phyloP scores from a whole-genome alignment of 2,329 filamentous ascomycete species.

The Plenodomus tracheiphilus region DNA sequence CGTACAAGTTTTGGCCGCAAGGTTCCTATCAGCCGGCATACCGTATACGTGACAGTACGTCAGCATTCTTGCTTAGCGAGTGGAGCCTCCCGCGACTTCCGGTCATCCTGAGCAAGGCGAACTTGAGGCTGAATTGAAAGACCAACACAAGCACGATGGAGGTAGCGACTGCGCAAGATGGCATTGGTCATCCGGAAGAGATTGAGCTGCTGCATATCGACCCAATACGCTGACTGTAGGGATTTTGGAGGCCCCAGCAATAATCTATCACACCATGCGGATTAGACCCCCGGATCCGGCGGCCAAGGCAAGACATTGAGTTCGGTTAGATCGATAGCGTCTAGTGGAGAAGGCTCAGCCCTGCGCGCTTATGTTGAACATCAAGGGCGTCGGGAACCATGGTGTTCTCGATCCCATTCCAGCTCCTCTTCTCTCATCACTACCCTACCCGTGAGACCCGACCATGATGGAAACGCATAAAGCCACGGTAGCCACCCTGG shows the following conservation, averaged over 20 bases:
- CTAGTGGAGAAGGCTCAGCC: constrained; percentile 28
- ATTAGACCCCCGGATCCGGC: neutral
- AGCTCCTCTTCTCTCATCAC: neutral
- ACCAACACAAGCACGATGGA: neutral
- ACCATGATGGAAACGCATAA: constrained; percentile 35
- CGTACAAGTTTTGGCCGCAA: neutral
- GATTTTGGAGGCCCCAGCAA: neutral
- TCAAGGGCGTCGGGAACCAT: constrained; percentile 7
- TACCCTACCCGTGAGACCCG: neutral
- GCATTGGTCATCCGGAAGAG: neutral
- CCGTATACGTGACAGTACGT: no score
- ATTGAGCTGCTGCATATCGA: neutral
- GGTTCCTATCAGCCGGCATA: constrained; percentile 2
- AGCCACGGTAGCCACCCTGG: constrained; percentile 26
- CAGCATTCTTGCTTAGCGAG: constrained; percentile 18
- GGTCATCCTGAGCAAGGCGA: constrained; percentile 7
- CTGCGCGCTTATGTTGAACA: constrained; percentile 22
- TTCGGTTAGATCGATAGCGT: constrained; percentile 19
- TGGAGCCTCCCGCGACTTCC: constrained; percentile 27
- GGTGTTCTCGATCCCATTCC: constrained; percentile 5
- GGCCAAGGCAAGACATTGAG: neutral
- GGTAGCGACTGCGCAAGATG: neutral
- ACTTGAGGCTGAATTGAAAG: neutral
- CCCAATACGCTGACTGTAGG: neutral
- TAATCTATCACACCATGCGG: neutral